phyloP scores from a whole-genome alignment of 768 basidiomycete genomes.

The Peribolospora baueri region DNA sequence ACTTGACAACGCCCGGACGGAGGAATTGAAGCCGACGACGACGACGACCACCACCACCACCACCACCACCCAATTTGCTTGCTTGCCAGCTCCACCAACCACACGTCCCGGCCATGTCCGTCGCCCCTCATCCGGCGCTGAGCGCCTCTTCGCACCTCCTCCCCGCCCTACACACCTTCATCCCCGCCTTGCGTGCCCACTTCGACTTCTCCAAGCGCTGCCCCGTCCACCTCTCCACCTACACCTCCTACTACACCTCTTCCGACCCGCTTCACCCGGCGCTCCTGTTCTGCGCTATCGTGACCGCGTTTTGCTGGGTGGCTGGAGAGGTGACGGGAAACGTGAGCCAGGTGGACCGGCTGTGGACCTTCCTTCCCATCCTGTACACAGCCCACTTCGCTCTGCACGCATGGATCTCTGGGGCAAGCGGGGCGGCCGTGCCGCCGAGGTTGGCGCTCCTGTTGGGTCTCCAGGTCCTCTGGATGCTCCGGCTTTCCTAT shows the following conservation, averaged over 20 bases:
- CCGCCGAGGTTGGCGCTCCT: conserved; percentile 13
- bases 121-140: too few relatives aligned
- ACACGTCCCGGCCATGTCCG: too few relatives aligned
- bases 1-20: too few relatives aligned
- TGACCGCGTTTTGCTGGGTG: conserved; percentile 1
- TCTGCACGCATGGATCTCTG: conserved; percentile 19
- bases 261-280: conserved; percentile 9
- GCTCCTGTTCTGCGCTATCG: neutral
- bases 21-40: too few relatives aligned
- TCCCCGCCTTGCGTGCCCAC: neutral
- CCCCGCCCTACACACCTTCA: neutral
- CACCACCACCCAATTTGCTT: too few relatives aligned
- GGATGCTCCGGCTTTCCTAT: conserved; percentile 34
- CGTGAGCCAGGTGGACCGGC: conserved; percentile 64
- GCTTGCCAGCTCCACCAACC: too few relatives aligned
- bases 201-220: neutral
- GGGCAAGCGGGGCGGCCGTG: neutral
- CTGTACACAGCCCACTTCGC: conserved; percentile 66
- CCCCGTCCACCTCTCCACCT: neutral
- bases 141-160: too few relatives aligned
- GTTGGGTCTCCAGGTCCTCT: conserved; percentile 13
- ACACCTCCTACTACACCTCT: neutral
- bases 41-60: too few relatives aligned
- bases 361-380: conserved; percentile 48
- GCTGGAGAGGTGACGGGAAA: conserved; percentile 24